Base-by-base conservation (phyloP, 352 stramenopile species). In the Plasmopara viticola region DNA sequence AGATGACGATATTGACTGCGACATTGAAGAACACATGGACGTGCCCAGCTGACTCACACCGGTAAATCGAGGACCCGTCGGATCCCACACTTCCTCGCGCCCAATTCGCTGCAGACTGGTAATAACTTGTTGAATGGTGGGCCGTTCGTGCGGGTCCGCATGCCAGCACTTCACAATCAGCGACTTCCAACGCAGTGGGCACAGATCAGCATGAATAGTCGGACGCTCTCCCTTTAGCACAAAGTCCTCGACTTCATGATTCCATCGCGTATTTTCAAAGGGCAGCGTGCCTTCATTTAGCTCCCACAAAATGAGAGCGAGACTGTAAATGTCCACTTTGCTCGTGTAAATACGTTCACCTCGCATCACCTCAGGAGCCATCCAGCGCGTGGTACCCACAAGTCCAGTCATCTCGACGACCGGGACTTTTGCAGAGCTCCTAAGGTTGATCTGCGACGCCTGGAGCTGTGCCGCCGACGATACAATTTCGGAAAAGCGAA, bases 261-360 rank as follows among this genome's bases (percentile, higher is more conserved):
- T 91, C 84, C 81, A 94, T 25, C 77, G 78, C 44, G 77, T 88
- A 14, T 80, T 72, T 29, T 91, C 83, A 39, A 90, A 94, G 9
- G 83, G 83, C 30, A 93, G 61, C 29, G 86, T 83, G 33, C 80
- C 80, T 61, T 90, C 80, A 38, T 91, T 91, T 15, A 96, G 68
- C 57, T 95, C 83, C 84, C 85, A 95, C 5, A 96, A 51, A 39
- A 93, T 94, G 2, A 94, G 62, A 39, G 79, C 86, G 8, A 96
- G 66, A 42, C 72, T 87, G 71, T 95, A 96, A 39, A 96, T 92
- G 55, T 96, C 86, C 17, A 95, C 84, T 53, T 91, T 91, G 54
- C 87, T 88, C 4, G 79, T 87, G 70, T 95, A 96, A 33, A 79
- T 74, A 44, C 86, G 84, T 51, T 94, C 78, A 2, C 74, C 81